These are phyloP conservation scores for Aspergillus transmontanensis DNA, from an alignment of 2,329 filamentous ascomycete species.

Conservation along the genomic window DNA sequence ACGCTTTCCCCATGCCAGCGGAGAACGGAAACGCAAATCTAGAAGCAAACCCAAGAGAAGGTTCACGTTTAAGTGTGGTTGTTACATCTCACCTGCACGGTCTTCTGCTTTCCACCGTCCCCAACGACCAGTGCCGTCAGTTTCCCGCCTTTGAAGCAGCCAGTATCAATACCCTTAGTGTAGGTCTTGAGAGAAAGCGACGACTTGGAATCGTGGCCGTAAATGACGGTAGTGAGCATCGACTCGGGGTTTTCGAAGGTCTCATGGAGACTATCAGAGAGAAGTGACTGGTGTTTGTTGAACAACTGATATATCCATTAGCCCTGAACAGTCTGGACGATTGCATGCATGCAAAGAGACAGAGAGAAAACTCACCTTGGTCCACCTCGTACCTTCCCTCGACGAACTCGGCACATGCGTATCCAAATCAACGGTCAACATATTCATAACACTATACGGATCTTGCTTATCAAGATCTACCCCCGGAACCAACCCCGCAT, in stretches of 20 bases:
- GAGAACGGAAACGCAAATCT: constrained; percentile 1
- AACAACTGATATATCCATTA: constrained; percentile 44
- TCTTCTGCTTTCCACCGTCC: constrained; percentile 48
- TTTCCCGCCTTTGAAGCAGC: constrained; percentile 73
- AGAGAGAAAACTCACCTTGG: constrained; percentile 47
- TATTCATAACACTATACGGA: constrained; percentile 84
- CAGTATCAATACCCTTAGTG: constrained; percentile 82
- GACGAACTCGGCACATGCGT: constrained; percentile 60
- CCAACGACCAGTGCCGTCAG: constrained; percentile 79
- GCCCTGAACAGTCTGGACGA: background rate
- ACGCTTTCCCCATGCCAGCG: constrained; percentile 8
- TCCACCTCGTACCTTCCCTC: constrained; percentile 65
- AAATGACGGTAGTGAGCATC: constrained; percentile 69
- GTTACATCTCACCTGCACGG: constrained; percentile 48
- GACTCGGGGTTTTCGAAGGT: constrained; percentile 23
- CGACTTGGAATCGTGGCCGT: constrained; percentile 79
- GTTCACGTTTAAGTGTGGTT: constrained; percentile 26
- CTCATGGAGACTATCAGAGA: constrained; percentile 26
- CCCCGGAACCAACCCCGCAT: constrained; percentile 81
- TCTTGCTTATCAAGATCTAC: constrained; percentile 71
- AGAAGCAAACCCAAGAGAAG: background rate
- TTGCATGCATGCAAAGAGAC: background rate
- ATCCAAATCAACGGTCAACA: constrained; percentile 73
- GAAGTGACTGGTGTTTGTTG: constrained; percentile 49
- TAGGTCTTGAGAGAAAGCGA: constrained; percentile 70